Percentiles rank a stretch among this genome's conserved stretches.
Conservation (phyloP, 176 grass and related monocot genomes). For the Poa pratensis region DNA sequence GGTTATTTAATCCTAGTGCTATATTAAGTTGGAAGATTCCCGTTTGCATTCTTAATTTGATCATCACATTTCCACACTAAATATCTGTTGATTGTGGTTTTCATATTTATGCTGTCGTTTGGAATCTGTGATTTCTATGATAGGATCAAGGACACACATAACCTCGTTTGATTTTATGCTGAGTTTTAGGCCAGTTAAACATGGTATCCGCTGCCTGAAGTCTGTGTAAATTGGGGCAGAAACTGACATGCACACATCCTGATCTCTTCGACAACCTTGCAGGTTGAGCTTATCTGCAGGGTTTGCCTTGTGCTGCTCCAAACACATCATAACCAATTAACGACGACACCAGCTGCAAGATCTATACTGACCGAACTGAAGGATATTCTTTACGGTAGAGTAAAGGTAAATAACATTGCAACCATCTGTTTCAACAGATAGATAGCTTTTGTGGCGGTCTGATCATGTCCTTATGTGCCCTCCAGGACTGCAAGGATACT, state of each 20-base stretch:
- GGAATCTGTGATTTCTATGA: neutral
- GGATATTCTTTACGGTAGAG: conserved; percentile 66
- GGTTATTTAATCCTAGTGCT: neutral
- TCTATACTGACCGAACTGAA: conserved; percentile 71
- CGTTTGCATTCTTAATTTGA: neutral
- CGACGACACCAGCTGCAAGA: conserved; percentile 51
- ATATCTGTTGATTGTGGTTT: neutral
- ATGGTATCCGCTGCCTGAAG: neutral
- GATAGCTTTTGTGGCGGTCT: neutral
- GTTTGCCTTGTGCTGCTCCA: conserved; percentile 82
- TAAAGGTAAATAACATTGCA: conserved; percentile 65
- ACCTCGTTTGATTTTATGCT: neutral
- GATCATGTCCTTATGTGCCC: neutral
- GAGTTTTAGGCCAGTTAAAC: neutral
- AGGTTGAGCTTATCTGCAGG: conserved; percentile 93
- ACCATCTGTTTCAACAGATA: neutral
- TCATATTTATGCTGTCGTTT: neutral
- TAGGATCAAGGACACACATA: neutral
- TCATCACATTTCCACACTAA: neutral
- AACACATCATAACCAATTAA: conserved; percentile 95
- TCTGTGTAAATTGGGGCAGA: neutral
- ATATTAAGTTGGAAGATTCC: neutral
- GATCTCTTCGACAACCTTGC: conserved; percentile 40
- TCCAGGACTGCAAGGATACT: conserved; percentile 52
- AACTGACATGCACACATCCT: neutral